phyloP scores from a whole-genome alignment of 2,329 filamentous ascomycete genomes.

The Aspergillus quadricinctus region DNA sequence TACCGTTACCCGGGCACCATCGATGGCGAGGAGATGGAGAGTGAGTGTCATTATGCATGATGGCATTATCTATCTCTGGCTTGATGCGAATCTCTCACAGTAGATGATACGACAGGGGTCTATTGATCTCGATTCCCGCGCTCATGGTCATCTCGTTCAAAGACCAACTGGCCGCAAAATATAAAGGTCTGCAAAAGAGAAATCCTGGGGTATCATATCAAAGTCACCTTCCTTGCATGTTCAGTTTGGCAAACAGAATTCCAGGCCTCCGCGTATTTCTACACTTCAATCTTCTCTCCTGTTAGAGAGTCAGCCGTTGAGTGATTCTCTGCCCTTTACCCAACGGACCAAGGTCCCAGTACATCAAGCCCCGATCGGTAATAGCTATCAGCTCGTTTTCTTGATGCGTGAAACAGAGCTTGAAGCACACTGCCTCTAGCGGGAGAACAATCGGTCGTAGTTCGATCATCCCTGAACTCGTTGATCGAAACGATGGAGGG shows the following conservation, averaged over 20 bases:
- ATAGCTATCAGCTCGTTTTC: conserved; percentile 39
- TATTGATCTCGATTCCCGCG: background rate
- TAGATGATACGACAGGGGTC: background rate
- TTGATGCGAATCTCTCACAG: too few species aligned
- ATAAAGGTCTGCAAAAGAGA: background rate
- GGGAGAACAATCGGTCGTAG: conserved; percentile 31
- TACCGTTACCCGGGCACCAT: too few species aligned
- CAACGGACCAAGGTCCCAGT: conserved; percentile 31
- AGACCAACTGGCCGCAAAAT: background rate
- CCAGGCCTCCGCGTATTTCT: background rate
- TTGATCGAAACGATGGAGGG: conserved; percentile 22
- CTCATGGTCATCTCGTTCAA: background rate
- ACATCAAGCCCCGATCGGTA: conserved; percentile 40
- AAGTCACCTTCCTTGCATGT: background rate
- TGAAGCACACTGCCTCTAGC: conserved; percentile 36
- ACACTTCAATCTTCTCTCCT: background rate
- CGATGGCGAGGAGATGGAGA: too few species aligned
- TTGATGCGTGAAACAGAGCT: conserved; percentile 28
- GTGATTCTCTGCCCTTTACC: conserved; percentile 21
- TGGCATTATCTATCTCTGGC: too few species aligned
- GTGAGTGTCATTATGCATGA: too few species aligned
- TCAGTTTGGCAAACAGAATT: background rate
- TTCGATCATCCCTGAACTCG: conserved; percentile 19
- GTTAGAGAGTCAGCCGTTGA: conserved; percentile 4
- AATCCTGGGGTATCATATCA: background rate